Conservation (phyloP, 2,329 filamentous ascomycete genomes). For the Myriosclerotinia curreyana region DNA sequence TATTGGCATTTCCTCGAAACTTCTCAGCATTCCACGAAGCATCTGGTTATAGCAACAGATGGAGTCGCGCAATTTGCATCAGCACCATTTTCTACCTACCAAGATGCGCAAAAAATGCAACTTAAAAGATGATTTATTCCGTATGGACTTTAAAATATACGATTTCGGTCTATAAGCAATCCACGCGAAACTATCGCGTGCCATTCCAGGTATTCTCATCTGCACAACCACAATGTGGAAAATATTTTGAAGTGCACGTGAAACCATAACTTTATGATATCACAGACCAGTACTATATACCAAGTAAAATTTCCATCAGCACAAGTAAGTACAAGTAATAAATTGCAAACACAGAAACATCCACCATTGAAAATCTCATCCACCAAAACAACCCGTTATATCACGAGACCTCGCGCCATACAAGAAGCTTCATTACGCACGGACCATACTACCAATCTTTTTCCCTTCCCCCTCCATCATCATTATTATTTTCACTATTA, state of each 20-base stretch:
- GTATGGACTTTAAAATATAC: too few relatives aligned
- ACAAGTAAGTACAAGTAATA: too few relatives aligned
- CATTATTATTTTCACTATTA: not conserved
- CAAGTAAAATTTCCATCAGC: not conserved
- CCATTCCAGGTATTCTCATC: not conserved
- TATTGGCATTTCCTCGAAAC: too few relatives aligned
- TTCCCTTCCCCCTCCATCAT: not conserved
- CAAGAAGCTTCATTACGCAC: not conserved
- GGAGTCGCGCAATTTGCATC: too few relatives aligned
- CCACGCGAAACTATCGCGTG: too few relatives aligned
- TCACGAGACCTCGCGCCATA: conserved; percentile 17
- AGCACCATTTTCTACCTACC: too few relatives aligned
- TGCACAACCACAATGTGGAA: not conserved
- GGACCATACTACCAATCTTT: not conserved
- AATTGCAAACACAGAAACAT: too few relatives aligned
- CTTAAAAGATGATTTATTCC: too few relatives aligned
- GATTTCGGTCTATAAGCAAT: too few relatives aligned
- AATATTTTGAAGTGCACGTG: not conserved
- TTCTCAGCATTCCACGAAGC: too few relatives aligned
- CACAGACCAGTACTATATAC: not conserved
- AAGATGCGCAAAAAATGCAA: not conserved
- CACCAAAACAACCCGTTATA: not conserved
- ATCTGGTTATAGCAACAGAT: too few relatives aligned
- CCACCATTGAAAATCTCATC: not conserved
- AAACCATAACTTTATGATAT: not conserved